Evolutionary conservation across 495 filamentous ascomycete genomes (phyloP), one percentile per base, ranked within the genome.

Genomic region (Penicillium simplicissimum): DNA sequence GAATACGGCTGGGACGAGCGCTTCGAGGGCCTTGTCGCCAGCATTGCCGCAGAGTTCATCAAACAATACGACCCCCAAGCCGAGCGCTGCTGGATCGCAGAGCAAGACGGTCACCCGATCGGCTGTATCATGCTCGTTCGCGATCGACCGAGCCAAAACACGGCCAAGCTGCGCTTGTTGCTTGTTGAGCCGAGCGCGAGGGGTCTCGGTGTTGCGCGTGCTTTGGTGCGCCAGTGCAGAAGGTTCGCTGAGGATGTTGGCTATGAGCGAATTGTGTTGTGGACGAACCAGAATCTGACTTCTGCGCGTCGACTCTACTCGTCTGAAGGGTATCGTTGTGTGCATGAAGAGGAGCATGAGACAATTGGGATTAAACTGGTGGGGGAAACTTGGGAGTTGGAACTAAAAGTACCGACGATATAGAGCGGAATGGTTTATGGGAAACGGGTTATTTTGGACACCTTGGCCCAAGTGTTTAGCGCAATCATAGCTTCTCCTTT

Each of bases 61-160:
- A 65, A 69, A 0, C 52, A 67, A 36, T 66, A 64, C 49, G 68
- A 74, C n/a, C 57, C 63, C 3, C 17, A 19, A 23, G 15, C 14
- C 7, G 72, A 74, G 42, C 62, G 66, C 8, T 74, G 72, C 53
- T 74, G 72, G 72, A 65, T 74, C 28, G 72, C 72, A 7, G 72
- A 74, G 38, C 59, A 52, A 42, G 60, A 69, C 15, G 66, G 59
- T 43, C 14, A 62, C 14, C 62, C 63, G 7, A 63, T 74, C 15
- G 72, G 72, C 31, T 66, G 64, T 25, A 57, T 74, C 15, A 73
- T 74, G 68, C 61, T 74, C 0, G 66, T 73, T 28, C 67, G 70
- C 35, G 70, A 74, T 31, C 52, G 54, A 4, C 43, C 59, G 5
- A 31, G 55, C 4, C 7, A 52, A 25, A 52, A 62, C 51, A 52